phyloP scores from a whole-genome alignment of 208 protist genomes.

The Acanthamoeba triangularis region DNA sequence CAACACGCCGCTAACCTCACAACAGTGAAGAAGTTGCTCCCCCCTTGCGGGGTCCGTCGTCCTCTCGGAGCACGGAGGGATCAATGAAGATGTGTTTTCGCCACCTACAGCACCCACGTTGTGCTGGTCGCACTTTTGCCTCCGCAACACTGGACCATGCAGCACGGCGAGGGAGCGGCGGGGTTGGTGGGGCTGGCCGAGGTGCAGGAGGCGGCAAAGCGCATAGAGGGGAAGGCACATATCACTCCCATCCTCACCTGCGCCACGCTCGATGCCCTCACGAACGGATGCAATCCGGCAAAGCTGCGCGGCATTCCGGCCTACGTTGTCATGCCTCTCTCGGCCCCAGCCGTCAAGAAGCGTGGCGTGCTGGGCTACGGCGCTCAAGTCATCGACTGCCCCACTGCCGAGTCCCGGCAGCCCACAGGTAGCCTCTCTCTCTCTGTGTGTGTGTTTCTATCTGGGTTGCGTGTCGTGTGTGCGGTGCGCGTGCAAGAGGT shows the following conservation, averaged over 20 bases:
- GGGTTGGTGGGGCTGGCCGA: conserved; percentile 33
- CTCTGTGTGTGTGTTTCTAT: not conserved
- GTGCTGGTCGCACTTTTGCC: not conserved
- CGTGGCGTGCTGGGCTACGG: conserved; percentile 86
- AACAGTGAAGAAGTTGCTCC: not conserved
- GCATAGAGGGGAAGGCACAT: conserved; percentile 79
- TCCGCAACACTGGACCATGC: not conserved
- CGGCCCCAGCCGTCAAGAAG: conserved; percentile 88
- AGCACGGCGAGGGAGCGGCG: not conserved
- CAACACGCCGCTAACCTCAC: not conserved
- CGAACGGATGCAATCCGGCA: conserved; percentile 65
- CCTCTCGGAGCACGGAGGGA: too few species aligned
- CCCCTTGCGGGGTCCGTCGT: too few species aligned
- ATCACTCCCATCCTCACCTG: conserved; percentile 79
- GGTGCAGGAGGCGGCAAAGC: conserved; percentile 77
- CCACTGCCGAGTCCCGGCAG: conserved; percentile 36
- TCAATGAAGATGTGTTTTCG: not conserved
- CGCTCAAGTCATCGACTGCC: conserved; percentile 83
- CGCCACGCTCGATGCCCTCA: conserved; percentile 63
- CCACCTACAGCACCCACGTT: not conserved
- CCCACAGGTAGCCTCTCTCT: not conserved
- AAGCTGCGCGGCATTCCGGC: conserved; percentile 81
- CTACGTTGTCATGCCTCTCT: conserved; percentile 89
- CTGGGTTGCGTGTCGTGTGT: not conserved
- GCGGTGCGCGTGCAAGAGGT: too few species aligned